These are phyloP conservation scores for Capsicum baccatum DNA, from an alignment of 257 asterid genomes.

Conservation along the genomic window DNA sequence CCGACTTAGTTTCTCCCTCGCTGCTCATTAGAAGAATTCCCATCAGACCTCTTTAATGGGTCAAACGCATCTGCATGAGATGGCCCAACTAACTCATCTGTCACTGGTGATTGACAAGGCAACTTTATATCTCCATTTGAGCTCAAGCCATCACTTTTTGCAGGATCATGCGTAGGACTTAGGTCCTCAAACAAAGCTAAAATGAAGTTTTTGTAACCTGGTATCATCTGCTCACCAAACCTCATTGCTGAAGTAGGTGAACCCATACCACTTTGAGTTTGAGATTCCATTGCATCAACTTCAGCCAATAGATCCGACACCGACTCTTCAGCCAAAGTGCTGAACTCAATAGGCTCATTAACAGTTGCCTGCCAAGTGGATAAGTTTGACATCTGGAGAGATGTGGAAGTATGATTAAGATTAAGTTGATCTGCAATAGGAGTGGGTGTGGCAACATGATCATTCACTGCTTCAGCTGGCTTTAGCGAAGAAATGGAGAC, in stretches of 20 bases:
- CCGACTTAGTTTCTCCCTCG: slow-evolving; percentile 39
- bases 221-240: slow-evolving; percentile 46
- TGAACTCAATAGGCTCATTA: slow-evolving; percentile 66
- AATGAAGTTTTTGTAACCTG: slow-evolving; percentile 49
- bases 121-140: slow-evolving; percentile 45
- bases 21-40: slow-evolving; percentile 47
- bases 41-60: slow-evolving; percentile 56
- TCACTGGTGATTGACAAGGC: slow-evolving; percentile 37
- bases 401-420: slow-evolving; percentile 42
- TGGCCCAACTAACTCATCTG: slow-evolving; percentile 42
- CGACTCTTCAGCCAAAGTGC: slow-evolving; percentile 73
- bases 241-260: slow-evolving; percentile 55
- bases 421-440: slow-evolving; percentile 39
- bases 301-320: slow-evolving; percentile 81
- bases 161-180: slow-evolving; percentile 53
- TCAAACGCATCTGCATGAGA: slow-evolving; percentile 49
- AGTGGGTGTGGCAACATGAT: slow-evolving; percentile 38
- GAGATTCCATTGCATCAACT: slow-evolving; percentile 77
- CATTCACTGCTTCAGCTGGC: slow-evolving; percentile 51
- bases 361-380: slow-evolving; percentile 59
- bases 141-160: slow-evolving; percentile 51
- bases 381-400: slow-evolving; percentile 42
- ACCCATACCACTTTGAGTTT: slow-evolving; percentile 53
- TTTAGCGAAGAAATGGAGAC: slow-evolving; percentile 46
- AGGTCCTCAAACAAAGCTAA: slow-evolving; percentile 56